These are phyloP conservation scores for Eutrema salsugineum DNA, from an alignment of 441 rosid species.

Conservation along the genomic window DNA sequence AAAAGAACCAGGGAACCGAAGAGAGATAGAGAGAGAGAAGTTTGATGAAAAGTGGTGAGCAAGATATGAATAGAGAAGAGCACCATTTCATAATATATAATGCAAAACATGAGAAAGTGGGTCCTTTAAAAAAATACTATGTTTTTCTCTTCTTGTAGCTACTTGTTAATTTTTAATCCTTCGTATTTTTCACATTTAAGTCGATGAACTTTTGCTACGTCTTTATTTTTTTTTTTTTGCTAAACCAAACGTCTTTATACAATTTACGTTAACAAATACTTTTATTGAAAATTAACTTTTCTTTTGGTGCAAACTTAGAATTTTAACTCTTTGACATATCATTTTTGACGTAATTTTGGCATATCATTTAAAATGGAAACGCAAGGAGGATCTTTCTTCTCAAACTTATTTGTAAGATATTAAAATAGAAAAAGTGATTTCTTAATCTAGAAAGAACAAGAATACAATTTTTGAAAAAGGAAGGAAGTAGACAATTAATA, in stretches of 20 bases:
- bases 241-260: neutral
- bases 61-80: slow-evolving; percentile 20
- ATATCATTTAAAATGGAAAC: neutral
- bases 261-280: neutral
- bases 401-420: neutral
- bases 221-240: too few relatives aligned
- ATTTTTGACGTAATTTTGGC: neutral
- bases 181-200: slow-evolving; percentile 7
- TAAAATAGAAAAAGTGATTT: neutral
- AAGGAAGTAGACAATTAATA: neutral
- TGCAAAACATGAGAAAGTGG: slow-evolving; percentile 15
- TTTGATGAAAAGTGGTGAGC: slow-evolving; percentile 6
- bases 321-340: neutral
- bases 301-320: neutral
- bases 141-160: neutral
- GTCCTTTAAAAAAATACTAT: neutral
- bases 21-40: neutral
- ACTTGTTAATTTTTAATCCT: neutral
- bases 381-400: neutral
- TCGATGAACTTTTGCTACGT: neutral
- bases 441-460: neutral
- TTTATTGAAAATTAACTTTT: neutral
- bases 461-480: neutral
- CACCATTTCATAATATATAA: slow-evolving; percentile 27
- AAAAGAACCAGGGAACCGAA: neutral